Base-by-base conservation (phyloP, 805 yeast species). In the Novakomyces olei region DNA sequence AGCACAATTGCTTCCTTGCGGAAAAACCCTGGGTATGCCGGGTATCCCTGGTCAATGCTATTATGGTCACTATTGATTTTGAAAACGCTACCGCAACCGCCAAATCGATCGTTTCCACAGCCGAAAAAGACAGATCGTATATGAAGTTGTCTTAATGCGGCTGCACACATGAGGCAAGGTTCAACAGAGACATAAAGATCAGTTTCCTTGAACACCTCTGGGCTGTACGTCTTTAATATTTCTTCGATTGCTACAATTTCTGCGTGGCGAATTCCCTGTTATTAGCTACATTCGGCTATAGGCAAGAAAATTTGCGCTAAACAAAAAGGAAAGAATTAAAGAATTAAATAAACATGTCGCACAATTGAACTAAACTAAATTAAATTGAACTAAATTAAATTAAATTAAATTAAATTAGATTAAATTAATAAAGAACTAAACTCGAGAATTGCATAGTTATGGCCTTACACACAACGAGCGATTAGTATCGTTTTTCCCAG, bases 141-240 rank as follows among this genome's bases (percentile, higher is more conserved):
- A 1, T 75, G 73, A 29, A 83, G 49, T 43, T 88, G 98, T 37
- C 83, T 63, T 26, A 88, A 53, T 2, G 92, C 81, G 26, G 88
- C 70, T 0, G 94, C 96, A 56, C 98, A 88, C 98, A 88, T 88
- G 5, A 88, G 75, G 48, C 98, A 88, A 0, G 98, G 98, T 51
- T 88, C 98, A 0, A 88, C 95, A 0, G 96, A 81, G 17, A 88
- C 98, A 50, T 81, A 85, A 5, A 88, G 58, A 19, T 68, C 70
- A 3, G 77, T 59, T 17, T 71, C 65, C 25, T 51, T 44, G 43
- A 79, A 67, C 6, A 51, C 39, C 4, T 36, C 27, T 1, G 45
- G 39, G 4, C 56, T 47, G 28, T 51, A 49, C 20, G 51, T 45
- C 4, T 46, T 40, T 24, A 63, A 49, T 5, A 74, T 63, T 19